Evolutionary conservation across 495 filamentous ascomycete species (phyloP).

Genomic region (Tuber magnatum): DNA sequence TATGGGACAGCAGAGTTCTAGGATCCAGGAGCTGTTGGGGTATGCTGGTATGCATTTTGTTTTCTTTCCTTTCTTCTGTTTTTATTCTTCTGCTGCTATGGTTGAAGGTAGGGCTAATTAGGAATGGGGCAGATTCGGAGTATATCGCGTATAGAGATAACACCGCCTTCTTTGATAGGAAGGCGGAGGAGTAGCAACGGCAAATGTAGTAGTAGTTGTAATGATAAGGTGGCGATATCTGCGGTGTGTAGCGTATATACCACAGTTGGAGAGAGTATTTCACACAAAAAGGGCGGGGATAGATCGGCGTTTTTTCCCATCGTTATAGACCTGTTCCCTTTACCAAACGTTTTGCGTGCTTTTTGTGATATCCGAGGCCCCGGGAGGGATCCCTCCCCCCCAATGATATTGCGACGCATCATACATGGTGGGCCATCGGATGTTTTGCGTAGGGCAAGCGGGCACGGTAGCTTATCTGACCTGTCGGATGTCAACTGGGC

Average conservation of each 20-base stretch:
- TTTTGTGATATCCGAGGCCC: background rate
- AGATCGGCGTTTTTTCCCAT: background rate
- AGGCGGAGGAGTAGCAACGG: slow-evolving; percentile 31
- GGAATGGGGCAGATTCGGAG: slow-evolving; percentile 57
- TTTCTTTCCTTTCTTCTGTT: background rate
- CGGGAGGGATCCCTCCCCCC: background rate
- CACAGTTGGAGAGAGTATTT: background rate
- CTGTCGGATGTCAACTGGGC: background rate
- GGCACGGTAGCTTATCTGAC: no score
- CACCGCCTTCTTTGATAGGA: slow-evolving; percentile 61
- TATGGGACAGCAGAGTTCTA: slow-evolving; percentile 71
- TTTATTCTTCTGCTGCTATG: background rate
- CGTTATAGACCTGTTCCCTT: background rate
- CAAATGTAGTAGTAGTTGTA: slow-evolving; percentile 3
- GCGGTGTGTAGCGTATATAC: background rate
- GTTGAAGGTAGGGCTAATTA: background rate
- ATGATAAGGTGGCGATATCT: background rate
- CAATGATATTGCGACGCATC: background rate
- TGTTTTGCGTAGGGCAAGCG: background rate
- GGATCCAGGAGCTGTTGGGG: slow-evolving; percentile 70
- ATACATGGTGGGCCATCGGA: background rate
- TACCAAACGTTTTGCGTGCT: background rate
- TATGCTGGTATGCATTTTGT: slow-evolving; percentile 52
- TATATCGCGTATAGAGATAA: slow-evolving; percentile 89
- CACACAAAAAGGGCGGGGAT: background rate